Evolutionary conservation across 805 yeast genomes (phyloP), one percentile per base, ranked within the genome.

Genomic region (Priceomyces melissophilus): DNA sequence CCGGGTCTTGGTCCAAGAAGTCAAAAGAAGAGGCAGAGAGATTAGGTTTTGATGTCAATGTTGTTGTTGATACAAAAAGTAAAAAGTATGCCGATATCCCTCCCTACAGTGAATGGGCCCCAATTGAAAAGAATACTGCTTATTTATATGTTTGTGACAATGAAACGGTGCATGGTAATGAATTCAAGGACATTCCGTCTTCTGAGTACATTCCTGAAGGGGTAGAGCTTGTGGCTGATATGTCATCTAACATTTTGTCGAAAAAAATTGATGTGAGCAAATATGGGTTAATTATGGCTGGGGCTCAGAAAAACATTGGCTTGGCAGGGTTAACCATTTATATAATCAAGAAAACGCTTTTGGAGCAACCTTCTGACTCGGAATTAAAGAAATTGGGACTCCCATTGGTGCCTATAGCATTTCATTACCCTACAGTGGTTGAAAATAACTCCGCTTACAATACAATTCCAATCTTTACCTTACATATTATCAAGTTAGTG

Each of bases 271-370:
- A 91, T 54, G 84, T 93, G 32, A 69, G 86, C 41, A 82, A 87
- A 63, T 91, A 79, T 58, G 98, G 96, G 38, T 69, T 89, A 20
- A 82, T 93, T 46, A 82, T 90, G 79, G 99, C 96, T 13, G 99
- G 99, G 47, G 99, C 98, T 20, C 99, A 93, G 68, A 93, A 93
- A 67, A 93, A 93, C 63, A 88, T 93, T 58, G 99, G 99, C 41
- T 71, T 93, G 57, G 97, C 99, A 8, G 99, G 99, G 30, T 78
- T 93, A 49, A 84, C 97, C 11, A 75, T 93, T 47, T 91, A 89
- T 63, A 91, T 93, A 54, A 82, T 90, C 64, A 88, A 87, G 65
- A 91, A 89, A 61, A 58, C 82, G 1, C 73, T 93, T 41, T 66
- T 93, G 20, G 84, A 81, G 20, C 79, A 79, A 48, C 80, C 88